Evolutionary conservation across 495 filamentous ascomycete genomes (phyloP).

Genomic region (Penicillium chermesinum): DNA sequence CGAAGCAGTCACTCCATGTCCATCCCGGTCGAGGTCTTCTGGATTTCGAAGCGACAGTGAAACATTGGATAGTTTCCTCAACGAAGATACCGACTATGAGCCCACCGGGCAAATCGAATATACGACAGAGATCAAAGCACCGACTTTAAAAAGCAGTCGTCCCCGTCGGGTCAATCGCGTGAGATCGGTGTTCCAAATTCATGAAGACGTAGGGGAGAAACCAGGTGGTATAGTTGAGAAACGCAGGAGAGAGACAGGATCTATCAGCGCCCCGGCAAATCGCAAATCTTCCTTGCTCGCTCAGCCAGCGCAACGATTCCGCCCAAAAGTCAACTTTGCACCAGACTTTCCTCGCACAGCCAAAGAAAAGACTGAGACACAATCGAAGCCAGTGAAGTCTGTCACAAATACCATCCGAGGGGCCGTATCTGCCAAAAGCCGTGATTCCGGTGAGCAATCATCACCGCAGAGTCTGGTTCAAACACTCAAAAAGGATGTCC

Average conservation of each 20-base stretch:
- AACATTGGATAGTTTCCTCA: constrained; percentile 23
- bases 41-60: constrained; percentile 13
- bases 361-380: constrained; percentile 7
- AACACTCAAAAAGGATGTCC: constrained; percentile 25
- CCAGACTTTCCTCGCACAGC: constrained; percentile 13
- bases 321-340: constrained; percentile 29
- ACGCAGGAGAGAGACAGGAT: constrained; percentile 11
- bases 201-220: constrained; percentile 25
- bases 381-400: background rate
- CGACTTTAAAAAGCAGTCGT: constrained; percentile 24
- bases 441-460: background rate
- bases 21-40: constrained; percentile 20
- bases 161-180: constrained; percentile 27
- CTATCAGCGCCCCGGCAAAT: constrained; percentile 6
- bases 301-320: constrained; percentile 41
- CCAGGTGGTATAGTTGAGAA: constrained; percentile 9
- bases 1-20: constrained; percentile 26
- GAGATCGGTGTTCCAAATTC: constrained; percentile 29
- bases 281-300: constrained; percentile 34
- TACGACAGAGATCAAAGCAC: constrained; percentile 31
- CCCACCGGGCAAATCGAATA: constrained; percentile 33
- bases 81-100: constrained; percentile 20
- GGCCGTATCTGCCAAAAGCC: background rate
- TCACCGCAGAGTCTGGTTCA: constrained; percentile 5
- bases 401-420: constrained; percentile 3